These are phyloP conservation scores for Trichoderma sp. DNA, from an alignment of 2,329 filamentous ascomycete genomes.

Conservation along the genomic window DNA sequence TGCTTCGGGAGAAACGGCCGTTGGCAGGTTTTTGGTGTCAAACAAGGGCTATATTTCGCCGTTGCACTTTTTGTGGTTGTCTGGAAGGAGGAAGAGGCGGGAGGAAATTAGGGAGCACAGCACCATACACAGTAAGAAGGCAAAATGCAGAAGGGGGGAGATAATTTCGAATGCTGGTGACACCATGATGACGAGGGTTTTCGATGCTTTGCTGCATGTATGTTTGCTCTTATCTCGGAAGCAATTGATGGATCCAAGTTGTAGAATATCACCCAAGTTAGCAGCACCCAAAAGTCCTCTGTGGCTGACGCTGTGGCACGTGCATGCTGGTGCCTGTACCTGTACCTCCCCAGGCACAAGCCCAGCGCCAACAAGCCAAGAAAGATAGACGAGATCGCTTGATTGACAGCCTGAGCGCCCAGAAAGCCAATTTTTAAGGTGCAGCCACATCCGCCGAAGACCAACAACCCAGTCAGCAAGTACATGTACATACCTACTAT, in stretches of 20 bases:
- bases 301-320: neutral
- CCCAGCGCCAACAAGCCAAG: neutral
- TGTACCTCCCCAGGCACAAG: neutral
- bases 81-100: neutral
- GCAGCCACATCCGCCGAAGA: conserved; percentile 1
- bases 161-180: neutral
- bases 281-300: neutral
- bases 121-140: neutral
- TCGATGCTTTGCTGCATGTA: neutral
- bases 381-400: conserved; percentile 7
- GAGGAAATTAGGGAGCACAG: neutral
- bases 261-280: neutral
- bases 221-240: neutral
- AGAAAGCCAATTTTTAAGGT: neutral
- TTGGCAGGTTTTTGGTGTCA: neutral
- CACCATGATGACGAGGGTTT: neutral
- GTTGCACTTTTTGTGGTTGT: neutral
- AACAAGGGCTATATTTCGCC: neutral
- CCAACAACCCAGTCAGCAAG: neutral
- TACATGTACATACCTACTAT: neutral
- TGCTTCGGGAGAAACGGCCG: conserved; percentile 17
- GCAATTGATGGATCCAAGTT: neutral
- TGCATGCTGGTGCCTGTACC: neutral
- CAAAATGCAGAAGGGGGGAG: neutral
- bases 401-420: neutral